These are phyloP conservation scores for Entomortierella beljakovae DNA, from an alignment of 192 early-diverging fungal genomes.

Conservation along the genomic window DNA sequence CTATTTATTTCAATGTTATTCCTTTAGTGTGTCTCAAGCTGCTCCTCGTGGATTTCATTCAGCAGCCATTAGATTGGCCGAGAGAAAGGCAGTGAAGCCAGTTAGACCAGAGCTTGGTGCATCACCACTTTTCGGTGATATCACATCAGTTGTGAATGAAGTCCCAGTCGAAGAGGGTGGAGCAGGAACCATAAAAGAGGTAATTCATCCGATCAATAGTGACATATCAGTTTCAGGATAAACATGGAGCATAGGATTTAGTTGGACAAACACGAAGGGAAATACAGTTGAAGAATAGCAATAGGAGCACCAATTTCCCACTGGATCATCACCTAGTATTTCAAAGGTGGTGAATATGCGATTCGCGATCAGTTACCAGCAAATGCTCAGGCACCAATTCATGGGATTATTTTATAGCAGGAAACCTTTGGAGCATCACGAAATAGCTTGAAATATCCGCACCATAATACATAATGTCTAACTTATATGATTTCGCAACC, in stretches of 20 bases:
- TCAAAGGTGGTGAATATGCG: too few relatives aligned
- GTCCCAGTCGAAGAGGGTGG: slow-evolving; percentile 43
- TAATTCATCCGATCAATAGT: not conserved
- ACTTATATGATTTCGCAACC: too few relatives aligned
- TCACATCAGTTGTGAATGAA: slow-evolving; percentile 39
- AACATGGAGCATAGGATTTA: not conserved
- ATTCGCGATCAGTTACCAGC: too few relatives aligned
- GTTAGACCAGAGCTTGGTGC: slow-evolving; percentile 38
- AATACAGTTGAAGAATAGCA: too few relatives aligned
- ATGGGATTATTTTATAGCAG: too few relatives aligned
- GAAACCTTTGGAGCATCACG: too few relatives aligned
- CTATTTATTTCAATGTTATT: not conserved
- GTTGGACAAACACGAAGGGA: too few relatives aligned
- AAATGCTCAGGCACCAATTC: too few relatives aligned
- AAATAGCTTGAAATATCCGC: too few relatives aligned
- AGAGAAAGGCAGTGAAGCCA: slow-evolving; percentile 42
- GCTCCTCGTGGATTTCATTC: slow-evolving; percentile 45
- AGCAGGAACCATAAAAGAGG: slow-evolving; percentile 48
- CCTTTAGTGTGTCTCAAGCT: slow-evolving; percentile 24
- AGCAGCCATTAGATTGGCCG: slow-evolving; percentile 33
- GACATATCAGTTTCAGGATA: not conserved
- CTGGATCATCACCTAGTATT: too few relatives aligned
- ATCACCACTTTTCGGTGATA: slow-evolving; percentile 46
- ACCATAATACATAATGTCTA: too few relatives aligned
- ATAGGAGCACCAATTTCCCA: too few relatives aligned